Percentiles rank a stretch among this genome's conserved stretches.
Conservation (phyloP, 495 filamentous ascomycete species). For the Neurospora hispaniola region DNA sequence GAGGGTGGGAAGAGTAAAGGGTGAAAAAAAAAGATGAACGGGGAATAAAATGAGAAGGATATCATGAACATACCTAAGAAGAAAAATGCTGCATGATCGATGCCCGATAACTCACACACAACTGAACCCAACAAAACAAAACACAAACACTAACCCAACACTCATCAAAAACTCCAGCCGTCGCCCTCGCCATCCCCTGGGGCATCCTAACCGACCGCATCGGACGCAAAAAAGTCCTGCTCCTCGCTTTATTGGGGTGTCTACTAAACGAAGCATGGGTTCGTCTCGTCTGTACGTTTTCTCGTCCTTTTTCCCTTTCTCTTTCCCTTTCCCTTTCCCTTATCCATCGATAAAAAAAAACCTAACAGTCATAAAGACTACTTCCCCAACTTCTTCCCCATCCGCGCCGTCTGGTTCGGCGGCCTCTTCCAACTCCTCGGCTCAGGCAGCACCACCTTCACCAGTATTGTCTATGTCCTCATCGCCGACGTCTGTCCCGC, state of each 20-base stretch:
- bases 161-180: conserved; percentile 6
- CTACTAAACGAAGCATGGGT: conserved; percentile 26
- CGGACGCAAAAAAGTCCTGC: conserved; percentile 33
- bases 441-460: conserved; percentile 37
- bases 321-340: too few species aligned
- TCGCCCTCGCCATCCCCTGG: conserved; percentile 34
- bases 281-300: conserved; percentile 18
- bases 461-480: conserved; percentile 42
- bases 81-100: too few species aligned
- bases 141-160: neutral
- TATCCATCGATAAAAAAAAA: too few species aligned
- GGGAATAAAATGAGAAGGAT: too few species aligned
- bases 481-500: conserved; percentile 45
- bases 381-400: conserved; percentile 30
- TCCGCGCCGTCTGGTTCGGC: conserved; percentile 42
- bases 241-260: conserved; percentile 25
- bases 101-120: too few species aligned
- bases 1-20: neutral
- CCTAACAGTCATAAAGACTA: too few species aligned
- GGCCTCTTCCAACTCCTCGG: conserved; percentile 40
- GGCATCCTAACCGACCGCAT: conserved; percentile 36
- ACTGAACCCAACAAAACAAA: neutral
- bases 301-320: too few species aligned
- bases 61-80: too few species aligned
- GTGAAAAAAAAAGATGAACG: neutral